Evolutionary conservation across 2,329 filamentous ascomycete species (phyloP), one percentile per base, ranked within the genome.

Genomic region (Fusarium beomiforme): DNA sequence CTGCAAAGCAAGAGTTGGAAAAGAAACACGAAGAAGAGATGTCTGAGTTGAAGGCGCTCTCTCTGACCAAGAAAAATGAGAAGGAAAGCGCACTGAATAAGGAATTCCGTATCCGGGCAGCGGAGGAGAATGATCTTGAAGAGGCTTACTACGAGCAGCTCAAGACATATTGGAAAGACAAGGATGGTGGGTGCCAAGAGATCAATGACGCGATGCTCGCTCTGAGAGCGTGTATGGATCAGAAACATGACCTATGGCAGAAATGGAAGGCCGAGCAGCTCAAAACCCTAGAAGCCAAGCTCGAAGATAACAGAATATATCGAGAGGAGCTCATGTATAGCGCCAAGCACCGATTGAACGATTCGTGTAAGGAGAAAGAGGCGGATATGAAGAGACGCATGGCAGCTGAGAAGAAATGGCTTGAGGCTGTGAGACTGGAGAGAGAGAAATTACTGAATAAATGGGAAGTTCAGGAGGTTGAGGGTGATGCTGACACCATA

Each of bases 391-490:
- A 68, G 41, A 78, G 71, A 54, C 79, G 78, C 33, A 81, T 81
- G 50, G 71, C 70, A 10, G 85, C 84, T 0, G 86, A 89, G 79
- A 76, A 80, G 61, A 79, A 77, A 60, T 89, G 87, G 87, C 76
- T 84, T 26, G 77, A 79, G 37, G 79, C 81, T 43, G 83, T 87
- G 6, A 68, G 83, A 8, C 75, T 80, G 9, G 86, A 87, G 75
- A 81, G 86, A 14, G 75, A 72, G 33, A 79, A 76, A 39, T 73
- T 87, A 69, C 76, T 89, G 49, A 76, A 64, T 10, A 82, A 81
- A 33, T 77, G 81, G 74, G 82, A 86, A 74, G 58, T 71, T 17
- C 77, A 81, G 5, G 86, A 87, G 77, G 76, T 85, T 43, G 82
- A 86, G 56, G 80, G 77, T 5, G 80, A 81, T 54, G 78, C 78